These are phyloP conservation scores for Cubamyces sp. DNA, from an alignment of 768 basidiomycete species.

Conservation along the genomic window DNA sequence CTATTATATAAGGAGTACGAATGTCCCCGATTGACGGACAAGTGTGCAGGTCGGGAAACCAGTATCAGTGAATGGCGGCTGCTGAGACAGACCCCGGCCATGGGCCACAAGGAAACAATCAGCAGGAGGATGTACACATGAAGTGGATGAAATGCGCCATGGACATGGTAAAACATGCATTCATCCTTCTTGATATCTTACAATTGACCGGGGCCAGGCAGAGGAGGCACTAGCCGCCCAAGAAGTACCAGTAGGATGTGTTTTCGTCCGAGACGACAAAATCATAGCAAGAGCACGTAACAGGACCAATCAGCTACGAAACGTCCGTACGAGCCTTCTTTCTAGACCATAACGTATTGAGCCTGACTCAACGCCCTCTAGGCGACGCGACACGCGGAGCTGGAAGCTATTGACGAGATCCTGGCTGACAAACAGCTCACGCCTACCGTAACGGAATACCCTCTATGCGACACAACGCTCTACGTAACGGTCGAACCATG, in stretches of 20 bases:
- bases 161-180: slow-evolving; percentile 60
- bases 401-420: slow-evolving; percentile 93
- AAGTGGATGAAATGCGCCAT: slow-evolving; percentile 85
- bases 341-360: slow-evolving; percentile 7
- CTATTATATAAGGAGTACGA: neutral
- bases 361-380: slow-evolving; percentile 35
- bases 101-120: too few relatives aligned
- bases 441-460: slow-evolving; percentile 53
- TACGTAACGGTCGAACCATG: slow-evolving; percentile 99
- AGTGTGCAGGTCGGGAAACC: too few relatives aligned
- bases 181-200: neutral
- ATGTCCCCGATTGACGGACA: too few relatives aligned
- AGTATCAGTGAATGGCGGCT: neutral
- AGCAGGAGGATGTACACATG: slow-evolving; percentile 39
- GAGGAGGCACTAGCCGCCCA: slow-evolving; percentile 81
- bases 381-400: slow-evolving; percentile 97
- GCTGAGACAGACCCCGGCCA: neutral
- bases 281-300: slow-evolving; percentile 90
- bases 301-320: slow-evolving; percentile 90
- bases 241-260: slow-evolving; percentile 97
- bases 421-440: slow-evolving; percentile 65
- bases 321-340: slow-evolving; percentile 53
- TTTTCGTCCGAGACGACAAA: slow-evolving; percentile 80
- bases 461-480: slow-evolving; percentile 77
- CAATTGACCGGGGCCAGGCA: slow-evolving; percentile 49